Percentiles rank a stretch among this genome's conserved stretches.
Evolutionary conservation across 2,329 filamentous ascomycete species (phyloP).

Genomic region (Tolypocladium sp.): DNA sequence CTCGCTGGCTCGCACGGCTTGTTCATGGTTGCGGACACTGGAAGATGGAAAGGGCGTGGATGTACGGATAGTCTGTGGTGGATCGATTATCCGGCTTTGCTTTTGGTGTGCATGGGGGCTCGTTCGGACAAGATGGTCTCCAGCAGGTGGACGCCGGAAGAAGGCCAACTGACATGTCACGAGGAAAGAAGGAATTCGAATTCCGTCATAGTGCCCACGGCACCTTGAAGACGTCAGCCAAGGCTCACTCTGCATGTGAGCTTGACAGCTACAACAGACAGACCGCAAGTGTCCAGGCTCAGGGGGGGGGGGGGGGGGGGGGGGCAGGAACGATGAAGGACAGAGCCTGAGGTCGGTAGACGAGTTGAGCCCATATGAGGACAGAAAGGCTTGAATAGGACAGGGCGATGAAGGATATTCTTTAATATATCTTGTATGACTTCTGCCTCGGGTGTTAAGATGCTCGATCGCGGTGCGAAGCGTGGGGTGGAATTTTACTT

Average conservation of each 20-base stretch:
- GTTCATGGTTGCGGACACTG: neutral
- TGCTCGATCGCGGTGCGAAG: too few relatives aligned
- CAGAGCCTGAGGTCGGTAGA: neutral
- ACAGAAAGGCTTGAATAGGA: too few relatives aligned
- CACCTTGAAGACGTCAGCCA: neutral
- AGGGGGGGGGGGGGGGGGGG: too few relatives aligned
- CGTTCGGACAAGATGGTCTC: neutral
- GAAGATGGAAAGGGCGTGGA: too few relatives aligned
- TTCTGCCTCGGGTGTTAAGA: too few relatives aligned
- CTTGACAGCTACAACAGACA: neutral
- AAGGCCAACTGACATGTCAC: neutral
- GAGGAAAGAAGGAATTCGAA: neutral
- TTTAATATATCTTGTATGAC: too few relatives aligned
- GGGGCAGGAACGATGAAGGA: neutral
- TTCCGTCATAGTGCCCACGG: neutral
- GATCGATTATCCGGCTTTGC: neutral
- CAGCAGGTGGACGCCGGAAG: neutral
- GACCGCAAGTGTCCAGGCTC: neutral
- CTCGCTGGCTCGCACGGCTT: neutral
- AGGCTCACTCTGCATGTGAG: neutral
- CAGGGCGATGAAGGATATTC: too few relatives aligned
- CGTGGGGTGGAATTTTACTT: too few relatives aligned
- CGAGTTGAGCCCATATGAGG: neutral
- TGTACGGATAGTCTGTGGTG: too few relatives aligned
- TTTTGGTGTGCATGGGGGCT: neutral